Evolutionary conservation across 169 alveolate species (phyloP).

Genomic region (Eimeria falciformis): DNA sequence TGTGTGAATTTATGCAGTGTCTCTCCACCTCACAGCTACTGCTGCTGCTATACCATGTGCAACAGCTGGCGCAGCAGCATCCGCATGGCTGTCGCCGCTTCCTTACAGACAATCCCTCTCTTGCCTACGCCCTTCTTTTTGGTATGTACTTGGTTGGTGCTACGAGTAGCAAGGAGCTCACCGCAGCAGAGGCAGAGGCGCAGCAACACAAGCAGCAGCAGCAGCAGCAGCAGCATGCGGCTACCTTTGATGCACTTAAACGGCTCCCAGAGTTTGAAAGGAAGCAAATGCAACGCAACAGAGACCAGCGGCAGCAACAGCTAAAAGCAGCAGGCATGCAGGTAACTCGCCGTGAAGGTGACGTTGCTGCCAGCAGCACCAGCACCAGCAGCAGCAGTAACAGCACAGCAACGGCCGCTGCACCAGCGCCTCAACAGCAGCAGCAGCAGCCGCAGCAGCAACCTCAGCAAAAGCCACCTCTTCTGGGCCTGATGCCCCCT

Average conservation of each 20-base stretch:
- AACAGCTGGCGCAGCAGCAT: slow-evolving; percentile 23
- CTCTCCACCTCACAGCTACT: slow-evolving; percentile 62
- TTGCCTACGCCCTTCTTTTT: slow-evolving; percentile 32
- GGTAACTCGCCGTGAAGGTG: not conserved
- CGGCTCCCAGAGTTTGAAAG: slow-evolving; percentile 19
- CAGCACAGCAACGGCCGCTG: not conserved
- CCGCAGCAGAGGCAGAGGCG: slow-evolving; percentile 32
- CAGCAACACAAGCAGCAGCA: slow-evolving; percentile 27
- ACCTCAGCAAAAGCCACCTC: slow-evolving; percentile 3
- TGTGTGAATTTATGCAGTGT: slow-evolving; percentile 44
- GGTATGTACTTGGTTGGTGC: slow-evolving; percentile 38
- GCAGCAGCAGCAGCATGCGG: slow-evolving; percentile 16
- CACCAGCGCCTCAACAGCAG: not conserved
- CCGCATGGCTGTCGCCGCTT: slow-evolving; percentile 43
- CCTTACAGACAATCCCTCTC: slow-evolving; percentile 39
- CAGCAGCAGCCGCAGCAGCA: slow-evolving; percentile 17
- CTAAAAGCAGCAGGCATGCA: slow-evolving; percentile 18
- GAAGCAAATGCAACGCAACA: slow-evolving; percentile 20
- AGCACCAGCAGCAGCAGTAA: slow-evolving; percentile 22
- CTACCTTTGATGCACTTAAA: slow-evolving; percentile 21
- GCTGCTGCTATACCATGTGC: not conserved
- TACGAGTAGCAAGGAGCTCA: slow-evolving; percentile 11
- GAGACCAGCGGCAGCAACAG: slow-evolving; percentile 8
- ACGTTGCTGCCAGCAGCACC: not conserved
- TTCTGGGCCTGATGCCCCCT: not conserved